Evolutionary conservation across 2,329 filamentous ascomycete genomes (phyloP).

Genomic region (Fusarium heterosporum): DNA sequence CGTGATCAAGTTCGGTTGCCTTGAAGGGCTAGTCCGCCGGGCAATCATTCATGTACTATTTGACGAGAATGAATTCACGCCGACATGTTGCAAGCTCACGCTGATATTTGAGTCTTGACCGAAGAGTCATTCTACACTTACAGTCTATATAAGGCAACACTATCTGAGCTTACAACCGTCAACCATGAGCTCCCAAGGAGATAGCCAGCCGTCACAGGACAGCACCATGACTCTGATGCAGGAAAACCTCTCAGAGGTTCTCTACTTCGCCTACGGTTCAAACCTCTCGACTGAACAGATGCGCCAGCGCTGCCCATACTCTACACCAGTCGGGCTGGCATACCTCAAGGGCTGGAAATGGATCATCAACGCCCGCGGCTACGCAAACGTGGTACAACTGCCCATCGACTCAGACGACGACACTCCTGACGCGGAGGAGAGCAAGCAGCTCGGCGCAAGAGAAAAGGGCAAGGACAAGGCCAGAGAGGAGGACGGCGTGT

Average conservation of each 20-base stretch:
- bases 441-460: background rate
- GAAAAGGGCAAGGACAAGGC: constrained; percentile 22
- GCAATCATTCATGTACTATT: constrained; percentile 1
- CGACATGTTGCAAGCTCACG: constrained; percentile 2
- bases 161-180: background rate
- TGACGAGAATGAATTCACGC: constrained; percentile 17
- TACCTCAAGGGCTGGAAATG: constrained; percentile 68
- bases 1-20: constrained; percentile 13
- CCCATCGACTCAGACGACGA: constrained; percentile 24
- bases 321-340: constrained; percentile 67
- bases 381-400: constrained; percentile 72
- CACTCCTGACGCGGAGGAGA: constrained; percentile 6
- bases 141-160: constrained; percentile 6
- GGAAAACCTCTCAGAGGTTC: constrained; percentile 52
- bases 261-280: constrained; percentile 79
- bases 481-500: constrained; percentile 56
- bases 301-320: constrained; percentile 69
- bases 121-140: constrained; percentile 7
- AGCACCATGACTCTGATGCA: constrained; percentile 53
- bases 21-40: constrained; percentile 25
- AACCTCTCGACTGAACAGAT: constrained; percentile 77
- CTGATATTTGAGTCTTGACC: constrained; percentile 18
- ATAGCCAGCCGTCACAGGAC: constrained; percentile 53
- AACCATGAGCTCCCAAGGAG: constrained; percentile 48
- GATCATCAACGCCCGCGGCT: constrained; percentile 75